These are phyloP conservation scores for Eutrema salsugineum DNA, from an alignment of 441 rosid species.

Conservation along the genomic window DNA sequence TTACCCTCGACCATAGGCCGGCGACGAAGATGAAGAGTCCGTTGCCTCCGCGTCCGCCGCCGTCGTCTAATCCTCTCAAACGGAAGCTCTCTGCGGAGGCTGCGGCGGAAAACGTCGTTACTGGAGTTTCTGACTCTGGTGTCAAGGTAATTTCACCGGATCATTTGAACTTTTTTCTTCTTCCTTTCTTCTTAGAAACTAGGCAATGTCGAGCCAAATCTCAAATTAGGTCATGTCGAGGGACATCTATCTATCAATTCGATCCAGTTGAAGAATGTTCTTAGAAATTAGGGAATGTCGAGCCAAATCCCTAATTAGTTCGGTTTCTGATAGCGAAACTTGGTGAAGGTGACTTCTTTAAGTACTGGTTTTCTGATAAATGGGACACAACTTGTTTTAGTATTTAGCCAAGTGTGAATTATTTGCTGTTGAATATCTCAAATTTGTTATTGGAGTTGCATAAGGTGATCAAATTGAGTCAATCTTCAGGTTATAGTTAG, in stretches of 20 bases:
- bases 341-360: not conserved
- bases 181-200: not conserved
- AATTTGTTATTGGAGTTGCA: no score
- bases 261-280: not conserved
- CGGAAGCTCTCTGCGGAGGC: constrained; percentile 59
- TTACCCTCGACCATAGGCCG: constrained; percentile 36
- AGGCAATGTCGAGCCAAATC: not conserved
- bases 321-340: not conserved
- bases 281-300: no score
- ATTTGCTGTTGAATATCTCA: not conserved
- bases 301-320: no score
- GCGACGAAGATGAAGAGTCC: constrained; percentile 49
- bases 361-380: not conserved
- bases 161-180: not conserved
- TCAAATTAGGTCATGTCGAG: not conserved
- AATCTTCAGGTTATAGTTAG: constrained; percentile 60
- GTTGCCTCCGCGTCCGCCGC: constrained; percentile 80
- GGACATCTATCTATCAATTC: not conserved
- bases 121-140: constrained; percentile 56
- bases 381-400: no score
- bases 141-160: constrained; percentile 48
- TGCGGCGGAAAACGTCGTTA: constrained; percentile 29
- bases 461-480: not conserved
- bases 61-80: constrained; percentile 76
- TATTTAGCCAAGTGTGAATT: not conserved